phyloP scores from a whole-genome alignment of 306 rosid species.

The Citrullus mucosospermus region DNA sequence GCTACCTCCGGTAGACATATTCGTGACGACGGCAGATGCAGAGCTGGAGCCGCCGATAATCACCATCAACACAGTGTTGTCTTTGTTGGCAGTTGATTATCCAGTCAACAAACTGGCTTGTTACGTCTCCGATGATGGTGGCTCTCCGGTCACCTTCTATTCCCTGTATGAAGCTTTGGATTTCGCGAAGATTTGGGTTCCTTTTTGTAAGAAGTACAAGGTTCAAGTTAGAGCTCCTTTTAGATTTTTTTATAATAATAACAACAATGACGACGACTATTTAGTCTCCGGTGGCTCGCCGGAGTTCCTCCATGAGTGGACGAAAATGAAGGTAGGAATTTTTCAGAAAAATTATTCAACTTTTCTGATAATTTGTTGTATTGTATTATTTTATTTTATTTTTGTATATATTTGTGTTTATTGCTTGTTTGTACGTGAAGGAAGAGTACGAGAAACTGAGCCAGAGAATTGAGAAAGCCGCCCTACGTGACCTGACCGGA shows the following conservation, averaged over 20 bases:
- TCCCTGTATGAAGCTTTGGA: constrained; percentile 38
- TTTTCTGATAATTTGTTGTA: too few relatives aligned
- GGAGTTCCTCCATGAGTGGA: constrained; percentile 28
- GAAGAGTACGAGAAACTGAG: constrained; percentile 29
- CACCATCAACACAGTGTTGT: constrained; percentile 48
- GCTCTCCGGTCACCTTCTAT: constrained; percentile 33
- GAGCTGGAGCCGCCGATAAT: constrained; percentile 49
- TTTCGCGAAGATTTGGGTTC: constrained; percentile 56
- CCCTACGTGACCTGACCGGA: constrained; percentile 5
- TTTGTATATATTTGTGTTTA: neutral
- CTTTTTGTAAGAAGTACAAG: constrained; percentile 46
- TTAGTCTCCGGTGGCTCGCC: neutral
- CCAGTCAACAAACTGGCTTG: constrained; percentile 57
- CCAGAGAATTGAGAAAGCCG: constrained; percentile 16
- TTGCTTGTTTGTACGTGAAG: neutral
- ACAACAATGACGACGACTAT: neutral
- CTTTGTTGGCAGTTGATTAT: constrained; percentile 56
- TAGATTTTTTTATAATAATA: constrained; percentile 23
- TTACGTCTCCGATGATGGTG: constrained; percentile 67
- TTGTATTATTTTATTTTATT: too few relatives aligned
- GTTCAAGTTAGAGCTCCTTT: constrained; percentile 55
- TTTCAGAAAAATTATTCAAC: too few relatives aligned
- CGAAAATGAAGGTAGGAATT: neutral
- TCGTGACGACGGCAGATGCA: constrained; percentile 64
- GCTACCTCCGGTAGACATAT: constrained; percentile 52